These are phyloP conservation scores for Saxispiralis lemnorum DNA, from an alignment of 495 filamentous ascomycete genomes.

Conservation along the genomic window DNA sequence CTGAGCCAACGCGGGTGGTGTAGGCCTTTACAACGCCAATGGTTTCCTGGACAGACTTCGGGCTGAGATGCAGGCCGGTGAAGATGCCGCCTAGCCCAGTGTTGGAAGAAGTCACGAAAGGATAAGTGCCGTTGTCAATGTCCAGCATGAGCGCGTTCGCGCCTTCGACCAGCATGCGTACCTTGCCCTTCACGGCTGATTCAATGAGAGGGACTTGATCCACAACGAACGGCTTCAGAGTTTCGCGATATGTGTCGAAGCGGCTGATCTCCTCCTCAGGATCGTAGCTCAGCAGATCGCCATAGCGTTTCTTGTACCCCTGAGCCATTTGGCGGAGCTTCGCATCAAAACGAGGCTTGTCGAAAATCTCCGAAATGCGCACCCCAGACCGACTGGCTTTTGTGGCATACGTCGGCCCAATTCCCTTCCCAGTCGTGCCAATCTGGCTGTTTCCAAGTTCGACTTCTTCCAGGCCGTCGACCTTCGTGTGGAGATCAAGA, in stretches of 20 bases:
- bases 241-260: conserved; percentile 51
- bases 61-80: conserved; percentile 46
- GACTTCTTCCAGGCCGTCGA: conserved; percentile 67
- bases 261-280: conserved; percentile 62
- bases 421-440: conserved; percentile 35
- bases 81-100: conserved; percentile 48
- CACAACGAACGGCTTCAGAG: conserved; percentile 49
- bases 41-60: conserved; percentile 38
- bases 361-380: conserved; percentile 57
- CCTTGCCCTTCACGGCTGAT: conserved; percentile 37
- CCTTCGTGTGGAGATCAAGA: conserved; percentile 64
- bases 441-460: conserved; percentile 43
- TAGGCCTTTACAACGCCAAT: conserved; percentile 81
- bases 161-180: conserved; percentile 64
- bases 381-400: conserved; percentile 64
- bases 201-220: conserved; percentile 47
- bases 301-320: conserved; percentile 56
- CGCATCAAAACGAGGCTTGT: conserved; percentile 53
- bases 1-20: conserved; percentile 48
- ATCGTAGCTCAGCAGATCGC: conserved; percentile 55
- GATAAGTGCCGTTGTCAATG: conserved; percentile 61
- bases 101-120: conserved; percentile 58
- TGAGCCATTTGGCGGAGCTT: conserved; percentile 49
- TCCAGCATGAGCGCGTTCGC: conserved; percentile 78
- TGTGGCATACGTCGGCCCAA: conserved; percentile 53